phyloP scores from a whole-genome alignment of 2,329 filamentous ascomycete genomes.

The Xylaria sp. region DNA sequence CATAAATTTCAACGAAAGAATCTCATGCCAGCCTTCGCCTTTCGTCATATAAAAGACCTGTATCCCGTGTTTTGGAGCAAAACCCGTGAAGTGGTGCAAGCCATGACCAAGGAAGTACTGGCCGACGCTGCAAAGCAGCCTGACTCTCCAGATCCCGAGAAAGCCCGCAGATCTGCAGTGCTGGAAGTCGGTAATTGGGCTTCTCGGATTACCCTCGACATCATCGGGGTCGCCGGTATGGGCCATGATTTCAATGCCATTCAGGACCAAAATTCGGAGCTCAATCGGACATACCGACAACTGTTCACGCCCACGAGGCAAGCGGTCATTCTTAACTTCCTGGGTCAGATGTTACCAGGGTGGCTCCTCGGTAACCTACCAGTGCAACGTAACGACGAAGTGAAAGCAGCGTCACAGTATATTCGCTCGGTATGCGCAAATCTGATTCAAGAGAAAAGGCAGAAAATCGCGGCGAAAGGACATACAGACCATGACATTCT shows the following conservation, averaged over 20 bases:
- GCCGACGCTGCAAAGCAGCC: constrained; percentile 48
- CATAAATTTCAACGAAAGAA: constrained; percentile 85
- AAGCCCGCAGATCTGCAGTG: constrained; percentile 53
- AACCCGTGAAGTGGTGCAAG: constrained; percentile 71
- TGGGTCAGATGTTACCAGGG: constrained; percentile 71
- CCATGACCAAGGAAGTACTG: constrained; percentile 66
- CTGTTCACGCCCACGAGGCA: constrained; percentile 65
- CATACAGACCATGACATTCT: constrained; percentile 53
- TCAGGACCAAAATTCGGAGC: constrained; percentile 66
- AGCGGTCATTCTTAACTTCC: constrained; percentile 66
- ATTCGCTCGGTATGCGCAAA: constrained; percentile 75
- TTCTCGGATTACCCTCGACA: constrained; percentile 76
- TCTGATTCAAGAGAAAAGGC: constrained; percentile 77
- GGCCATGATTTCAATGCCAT: constrained; percentile 77
- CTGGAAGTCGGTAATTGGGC: constrained; percentile 72
- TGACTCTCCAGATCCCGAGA: constrained; percentile 45
- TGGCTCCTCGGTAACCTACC: constrained; percentile 74
- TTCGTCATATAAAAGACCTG: constrained; percentile 84
- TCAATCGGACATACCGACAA: constrained; percentile 67
- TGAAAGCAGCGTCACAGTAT: constrained; percentile 64
- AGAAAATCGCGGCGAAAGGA: constrained; percentile 59
- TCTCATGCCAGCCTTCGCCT: constrained; percentile 85
- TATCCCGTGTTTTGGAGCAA: constrained; percentile 89
- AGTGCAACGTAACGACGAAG: constrained; percentile 74
- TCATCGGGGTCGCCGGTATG: constrained; percentile 78